Percentiles rank a stretch among this genome's conserved stretches.
phyloP scores from a whole-genome alignment of 75 land plant species.

The Sequoiadendron giganteum region DNA sequence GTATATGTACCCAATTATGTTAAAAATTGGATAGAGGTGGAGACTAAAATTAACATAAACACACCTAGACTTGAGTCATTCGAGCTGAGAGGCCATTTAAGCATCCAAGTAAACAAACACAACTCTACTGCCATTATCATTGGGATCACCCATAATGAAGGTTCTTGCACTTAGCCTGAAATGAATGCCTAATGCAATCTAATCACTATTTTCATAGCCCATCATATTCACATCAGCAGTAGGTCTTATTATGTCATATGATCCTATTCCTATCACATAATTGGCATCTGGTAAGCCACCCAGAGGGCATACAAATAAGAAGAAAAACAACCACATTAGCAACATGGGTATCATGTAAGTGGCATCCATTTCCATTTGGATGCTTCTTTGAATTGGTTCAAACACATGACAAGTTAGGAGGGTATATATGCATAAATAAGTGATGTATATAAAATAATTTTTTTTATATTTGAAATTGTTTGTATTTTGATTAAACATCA shows the following conservation, averaged over 20 bases:
- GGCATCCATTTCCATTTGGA: neutral
- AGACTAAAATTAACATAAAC: neutral
- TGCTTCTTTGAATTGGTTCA: too few relatives aligned
- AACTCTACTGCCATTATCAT: conserved; percentile 36
- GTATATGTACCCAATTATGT: too few relatives aligned
- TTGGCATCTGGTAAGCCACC: conserved; percentile 10
- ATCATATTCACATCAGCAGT: conserved; percentile 78
- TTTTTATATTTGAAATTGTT: too few relatives aligned
- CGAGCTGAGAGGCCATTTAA: conserved; percentile 68
- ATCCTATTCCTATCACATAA: conserved; percentile 64
- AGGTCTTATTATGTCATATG: conserved; percentile 80
- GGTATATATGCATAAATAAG: too few relatives aligned
- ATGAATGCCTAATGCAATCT: conserved; percentile 64
- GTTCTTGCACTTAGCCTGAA: conserved; percentile 59
- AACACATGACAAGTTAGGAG: too few relatives aligned
- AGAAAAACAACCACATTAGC: neutral
- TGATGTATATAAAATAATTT: too few relatives aligned
- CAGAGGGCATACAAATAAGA: neutral
- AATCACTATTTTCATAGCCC: conserved; percentile 73
- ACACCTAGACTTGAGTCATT: conserved; percentile 55
- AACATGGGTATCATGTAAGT: neutral
- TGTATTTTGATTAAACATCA: too few relatives aligned
- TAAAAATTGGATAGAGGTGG: too few relatives aligned
- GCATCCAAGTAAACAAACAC: conserved; percentile 77
- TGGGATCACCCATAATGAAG: conserved; percentile 61